These are phyloP conservation scores for Lenwebbia sp. DNA, from an alignment of 345 rosid genomes.

Conservation along the genomic window DNA sequence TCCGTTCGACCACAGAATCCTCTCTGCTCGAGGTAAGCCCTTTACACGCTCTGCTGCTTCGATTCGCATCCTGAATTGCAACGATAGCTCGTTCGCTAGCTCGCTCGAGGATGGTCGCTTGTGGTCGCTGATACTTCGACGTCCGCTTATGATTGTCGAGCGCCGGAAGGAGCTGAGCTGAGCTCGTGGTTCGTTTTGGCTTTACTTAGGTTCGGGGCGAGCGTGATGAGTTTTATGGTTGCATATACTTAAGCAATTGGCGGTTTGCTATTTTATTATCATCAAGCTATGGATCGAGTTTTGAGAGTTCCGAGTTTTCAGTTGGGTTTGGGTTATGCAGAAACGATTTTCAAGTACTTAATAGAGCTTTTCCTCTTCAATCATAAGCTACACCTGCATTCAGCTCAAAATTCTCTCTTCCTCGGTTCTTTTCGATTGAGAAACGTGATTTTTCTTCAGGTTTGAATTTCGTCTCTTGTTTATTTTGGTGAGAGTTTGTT, in stretches of 20 bases:
- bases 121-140: neutral
- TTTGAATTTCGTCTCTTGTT: neutral
- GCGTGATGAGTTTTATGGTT: neutral
- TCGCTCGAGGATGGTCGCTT: neutral
- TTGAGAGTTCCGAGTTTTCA: neutral
- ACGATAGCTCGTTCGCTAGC: neutral
- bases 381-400: neutral
- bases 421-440: neutral
- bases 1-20: neutral
- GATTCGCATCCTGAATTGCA: neutral
- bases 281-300: neutral
- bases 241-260: neutral
- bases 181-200: neutral
- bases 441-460: neutral
- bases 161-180: neutral
- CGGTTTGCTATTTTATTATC: neutral
- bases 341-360: neutral
- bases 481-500: neutral
- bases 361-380: neutral
- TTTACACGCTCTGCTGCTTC: neutral
- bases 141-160: neutral
- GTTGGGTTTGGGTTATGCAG: neutral
- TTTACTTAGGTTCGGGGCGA: neutral
- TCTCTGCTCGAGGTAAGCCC: neutral
- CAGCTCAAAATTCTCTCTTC: neutral